These are phyloP conservation scores for Huiozyma sinensis DNA, from an alignment of 805 yeast genomes.

Conservation along the genomic window DNA sequence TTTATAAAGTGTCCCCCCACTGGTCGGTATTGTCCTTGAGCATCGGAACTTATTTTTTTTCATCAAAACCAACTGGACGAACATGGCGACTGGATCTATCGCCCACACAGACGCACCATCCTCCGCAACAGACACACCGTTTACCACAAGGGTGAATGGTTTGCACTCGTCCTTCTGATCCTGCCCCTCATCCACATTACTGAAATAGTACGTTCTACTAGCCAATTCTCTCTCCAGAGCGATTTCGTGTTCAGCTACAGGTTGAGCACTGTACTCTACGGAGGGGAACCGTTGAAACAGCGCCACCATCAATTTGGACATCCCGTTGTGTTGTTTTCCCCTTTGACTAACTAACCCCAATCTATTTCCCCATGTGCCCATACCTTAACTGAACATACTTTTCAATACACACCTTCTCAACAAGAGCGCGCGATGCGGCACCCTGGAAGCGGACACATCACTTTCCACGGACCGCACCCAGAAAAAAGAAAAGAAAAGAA, in stretches of 20 bases:
- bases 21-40: background rate
- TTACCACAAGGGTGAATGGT: background rate
- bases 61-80: slow-evolving; percentile 30
- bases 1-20: no score
- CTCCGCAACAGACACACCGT: background rate
- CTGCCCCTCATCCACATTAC: slow-evolving; percentile 3
- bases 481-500: no score
- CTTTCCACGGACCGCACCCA: no score
- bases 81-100: slow-evolving; percentile 49
- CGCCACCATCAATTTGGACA: background rate
- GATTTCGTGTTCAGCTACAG: slow-evolving; percentile 25
- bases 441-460: no score
- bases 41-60: background rate
- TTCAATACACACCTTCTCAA: no score
- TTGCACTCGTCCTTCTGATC: background rate
- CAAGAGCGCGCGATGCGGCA: no score
- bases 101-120: slow-evolving; percentile 29
- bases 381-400: no score
- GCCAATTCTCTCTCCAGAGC: slow-evolving; percentile 18
- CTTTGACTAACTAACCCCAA: no score
- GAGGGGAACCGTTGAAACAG: slow-evolving; percentile 46
- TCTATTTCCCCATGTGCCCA: no score
- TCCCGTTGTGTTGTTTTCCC: background rate
- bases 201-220: slow-evolving; percentile 6
- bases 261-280: slow-evolving; percentile 26